Percentiles rank a stretch among this genome's conserved stretches.
Evolutionary conservation across 2,329 filamentous ascomycete species (phyloP).

Genomic region (Pseudogymnoascus sp.): DNA sequence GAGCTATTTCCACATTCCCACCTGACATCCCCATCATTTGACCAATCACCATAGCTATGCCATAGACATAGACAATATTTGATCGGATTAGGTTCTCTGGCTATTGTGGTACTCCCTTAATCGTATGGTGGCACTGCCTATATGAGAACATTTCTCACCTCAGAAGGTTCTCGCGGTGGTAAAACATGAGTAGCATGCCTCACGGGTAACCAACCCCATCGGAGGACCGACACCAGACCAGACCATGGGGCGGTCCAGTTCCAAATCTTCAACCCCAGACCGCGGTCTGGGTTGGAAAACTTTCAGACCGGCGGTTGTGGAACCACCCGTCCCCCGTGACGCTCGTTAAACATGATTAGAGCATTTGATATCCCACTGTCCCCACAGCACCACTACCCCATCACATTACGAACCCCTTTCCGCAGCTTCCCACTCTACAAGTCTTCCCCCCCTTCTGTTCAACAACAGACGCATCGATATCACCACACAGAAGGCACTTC

Average conservation of each 20-base stretch:
- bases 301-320: no score
- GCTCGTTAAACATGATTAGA: not conserved
- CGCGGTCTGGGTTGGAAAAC: no score
- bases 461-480: not conserved
- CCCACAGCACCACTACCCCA: not conserved
- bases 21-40: not conserved
- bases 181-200: not conserved
- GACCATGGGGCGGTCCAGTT: no score
- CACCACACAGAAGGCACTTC: not conserved
- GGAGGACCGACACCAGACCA: no score
- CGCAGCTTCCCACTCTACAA: not conserved
- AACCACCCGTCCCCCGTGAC: no score
- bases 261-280: no score
- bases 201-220: no score
- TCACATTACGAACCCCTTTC: not conserved
- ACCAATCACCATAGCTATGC: not conserved
- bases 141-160: not conserved
- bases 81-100: not conserved
- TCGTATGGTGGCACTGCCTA: not conserved
- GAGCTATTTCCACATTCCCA: not conserved
- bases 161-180: not conserved
- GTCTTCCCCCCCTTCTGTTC: rapidly evolving
- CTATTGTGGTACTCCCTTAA: not conserved
- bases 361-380: not conserved
- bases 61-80: not conserved